Evolutionary conservation across 2,329 filamentous ascomycete genomes (phyloP).

Genomic region (Botryotinia calthae): DNA sequence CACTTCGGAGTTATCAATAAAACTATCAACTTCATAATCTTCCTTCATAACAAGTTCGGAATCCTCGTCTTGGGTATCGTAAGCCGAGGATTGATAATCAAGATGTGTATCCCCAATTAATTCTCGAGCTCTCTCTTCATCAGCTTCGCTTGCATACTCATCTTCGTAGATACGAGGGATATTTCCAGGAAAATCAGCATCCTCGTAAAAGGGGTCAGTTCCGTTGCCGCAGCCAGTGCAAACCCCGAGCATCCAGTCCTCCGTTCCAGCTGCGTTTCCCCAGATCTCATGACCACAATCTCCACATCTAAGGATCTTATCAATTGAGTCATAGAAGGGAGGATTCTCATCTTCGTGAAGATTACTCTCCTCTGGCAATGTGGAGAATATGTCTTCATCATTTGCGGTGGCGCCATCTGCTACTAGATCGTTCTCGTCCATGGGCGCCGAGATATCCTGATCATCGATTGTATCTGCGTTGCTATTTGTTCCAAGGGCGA

Average conservation of each 20-base stretch:
- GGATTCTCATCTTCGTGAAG: slow-evolving; percentile 13
- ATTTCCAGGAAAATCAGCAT: slow-evolving; percentile 1
- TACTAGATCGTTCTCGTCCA: background rate
- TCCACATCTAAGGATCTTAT: slow-evolving; percentile 28
- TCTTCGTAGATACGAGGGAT: slow-evolving; percentile 20
- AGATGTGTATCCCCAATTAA: slow-evolving; percentile 26
- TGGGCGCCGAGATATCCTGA: background rate
- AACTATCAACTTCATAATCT: slow-evolving; percentile 33
- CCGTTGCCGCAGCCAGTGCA: slow-evolving; percentile 27
- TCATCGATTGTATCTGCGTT: background rate
- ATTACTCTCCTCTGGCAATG: background rate
- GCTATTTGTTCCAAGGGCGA: background rate
- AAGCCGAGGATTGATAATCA: slow-evolving; percentile 34
- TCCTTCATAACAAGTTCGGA: slow-evolving; percentile 22
- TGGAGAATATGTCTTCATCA: background rate
- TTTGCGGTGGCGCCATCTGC: background rate
- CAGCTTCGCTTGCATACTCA: slow-evolving; percentile 21
- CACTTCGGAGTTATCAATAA: slow-evolving; percentile 30
- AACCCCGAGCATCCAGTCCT: slow-evolving; percentile 11
- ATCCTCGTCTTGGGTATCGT: slow-evolving; percentile 34
- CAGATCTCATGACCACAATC: slow-evolving; percentile 33
- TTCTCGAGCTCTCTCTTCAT: background rate
- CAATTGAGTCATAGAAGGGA: background rate
- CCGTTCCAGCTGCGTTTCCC: background rate
- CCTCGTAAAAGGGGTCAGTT: slow-evolving; percentile 26